Conservation (phyloP, 2,329 filamentous ascomycete genomes). For the Claviceps sp. region DNA sequence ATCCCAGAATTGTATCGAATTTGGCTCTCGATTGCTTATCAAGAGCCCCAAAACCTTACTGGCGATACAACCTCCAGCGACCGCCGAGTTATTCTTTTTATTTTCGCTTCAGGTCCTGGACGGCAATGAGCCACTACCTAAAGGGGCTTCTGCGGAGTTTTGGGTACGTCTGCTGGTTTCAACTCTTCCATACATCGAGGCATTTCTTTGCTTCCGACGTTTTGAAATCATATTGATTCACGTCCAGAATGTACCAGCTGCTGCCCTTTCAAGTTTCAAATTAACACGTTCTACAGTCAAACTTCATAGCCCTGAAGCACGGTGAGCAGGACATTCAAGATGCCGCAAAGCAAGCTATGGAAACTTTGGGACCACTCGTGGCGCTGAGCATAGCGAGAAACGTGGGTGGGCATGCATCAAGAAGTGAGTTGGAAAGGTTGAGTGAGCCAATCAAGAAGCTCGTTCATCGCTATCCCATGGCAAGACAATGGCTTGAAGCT, state of each 20-base stretch:
- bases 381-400: conserved; percentile 47
- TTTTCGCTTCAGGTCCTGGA: conserved; percentile 60
- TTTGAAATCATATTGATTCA: neutral
- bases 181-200: too few relatives aligned
- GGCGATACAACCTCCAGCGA: conserved; percentile 37
- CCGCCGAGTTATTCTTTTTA: conserved; percentile 53
- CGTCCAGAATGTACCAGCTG: neutral
- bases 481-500: conserved; percentile 49
- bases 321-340: conserved; percentile 28
- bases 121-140: conserved; percentile 61
- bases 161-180: conserved; percentile 42
- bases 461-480: conserved; percentile 38
- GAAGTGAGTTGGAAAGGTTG: conserved; percentile 60
- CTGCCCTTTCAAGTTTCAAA: neutral
- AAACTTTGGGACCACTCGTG: conserved; percentile 48
- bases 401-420: conserved; percentile 52
- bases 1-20: conserved; percentile 60
- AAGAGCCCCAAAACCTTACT: conserved; percentile 51
- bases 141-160: conserved; percentile 59
- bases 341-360: conserved; percentile 35
- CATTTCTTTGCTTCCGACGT: too few relatives aligned
- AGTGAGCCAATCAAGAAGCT: conserved; percentile 60
- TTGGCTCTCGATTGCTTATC: conserved; percentile 50
- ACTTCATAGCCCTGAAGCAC: conserved; percentile 36
- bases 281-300: conserved; percentile 26